A percentile compares a stretch with the other conserved stretches of the same genome.
phyloP scores from a whole-genome alignment of 768 basidiomycete species.

The Calocybe gangraenosa region DNA sequence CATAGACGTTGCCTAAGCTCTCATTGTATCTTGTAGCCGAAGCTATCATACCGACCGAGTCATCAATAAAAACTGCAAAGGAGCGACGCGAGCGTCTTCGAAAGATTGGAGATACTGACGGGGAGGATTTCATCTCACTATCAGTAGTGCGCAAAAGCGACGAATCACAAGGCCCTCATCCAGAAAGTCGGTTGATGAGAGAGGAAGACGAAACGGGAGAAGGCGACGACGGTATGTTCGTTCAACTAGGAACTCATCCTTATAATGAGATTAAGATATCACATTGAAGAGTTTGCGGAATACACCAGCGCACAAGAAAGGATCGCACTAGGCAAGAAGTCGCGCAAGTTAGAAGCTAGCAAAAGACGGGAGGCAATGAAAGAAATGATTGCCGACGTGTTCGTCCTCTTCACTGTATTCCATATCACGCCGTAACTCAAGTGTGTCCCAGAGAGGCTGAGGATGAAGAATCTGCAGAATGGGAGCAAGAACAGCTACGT shows the following conservation, averaged over 20 bases:
- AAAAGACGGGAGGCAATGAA: conserved; percentile 68
- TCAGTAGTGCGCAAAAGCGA: conserved; percentile 58
- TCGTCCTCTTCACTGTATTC: conserved; percentile 33
- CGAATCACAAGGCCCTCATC: conserved; percentile 68
- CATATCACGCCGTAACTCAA: not conserved
- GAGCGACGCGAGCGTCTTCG: conserved; percentile 72
- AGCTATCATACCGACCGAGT: conserved; percentile 62
- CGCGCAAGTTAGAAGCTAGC: conserved; percentile 62
- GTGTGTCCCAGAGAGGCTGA: conserved; percentile 55
- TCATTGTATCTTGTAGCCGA: conserved; percentile 22
- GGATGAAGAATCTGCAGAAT: conserved; percentile 81
- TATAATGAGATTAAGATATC: too few species aligned
- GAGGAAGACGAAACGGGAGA: conserved; percentile 90
- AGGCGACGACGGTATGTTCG: conserved; percentile 73
- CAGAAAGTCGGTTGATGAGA: conserved; percentile 74
- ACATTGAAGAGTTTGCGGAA: conserved; percentile 68
- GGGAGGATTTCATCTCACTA: conserved; percentile 77
- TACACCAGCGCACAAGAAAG: conserved; percentile 86
- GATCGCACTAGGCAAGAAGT: conserved; percentile 82
- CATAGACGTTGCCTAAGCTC: not conserved
- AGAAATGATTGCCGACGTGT: conserved; percentile 83
- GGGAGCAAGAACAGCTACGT: conserved; percentile 82
- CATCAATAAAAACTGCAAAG: conserved; percentile 68
- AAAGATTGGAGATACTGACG: conserved; percentile 36
- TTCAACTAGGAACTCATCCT: not conserved